phyloP scores from a whole-genome alignment of 495 filamentous ascomycete species.

The Penicillium nucicola region DNA sequence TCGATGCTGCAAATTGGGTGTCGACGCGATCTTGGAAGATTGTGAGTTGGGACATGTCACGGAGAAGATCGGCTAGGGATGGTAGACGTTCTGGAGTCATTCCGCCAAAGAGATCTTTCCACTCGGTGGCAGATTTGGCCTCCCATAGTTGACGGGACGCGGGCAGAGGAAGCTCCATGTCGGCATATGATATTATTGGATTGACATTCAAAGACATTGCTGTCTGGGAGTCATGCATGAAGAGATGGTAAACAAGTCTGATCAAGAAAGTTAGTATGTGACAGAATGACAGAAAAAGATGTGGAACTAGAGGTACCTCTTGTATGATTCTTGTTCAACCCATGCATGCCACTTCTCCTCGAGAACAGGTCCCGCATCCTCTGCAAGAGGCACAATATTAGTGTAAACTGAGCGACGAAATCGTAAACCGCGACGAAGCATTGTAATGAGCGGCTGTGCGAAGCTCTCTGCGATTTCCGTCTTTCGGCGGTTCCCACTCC shows the following conservation, averaged over 20 bases:
- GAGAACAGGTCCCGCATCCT: slow-evolving; percentile 45
- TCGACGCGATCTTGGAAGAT: slow-evolving; percentile 44
- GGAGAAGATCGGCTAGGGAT: slow-evolving; percentile 49
- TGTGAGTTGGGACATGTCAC: slow-evolving; percentile 46
- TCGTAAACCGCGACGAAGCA: slow-evolving; percentile 38
- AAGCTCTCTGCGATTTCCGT: slow-evolving; percentile 68
- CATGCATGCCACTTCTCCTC: slow-evolving; percentile 59
- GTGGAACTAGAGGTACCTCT: slow-evolving; percentile 29
- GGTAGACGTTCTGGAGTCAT: slow-evolving; percentile 35
- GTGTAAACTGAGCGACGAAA: slow-evolving; percentile 43
- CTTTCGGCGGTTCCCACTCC: slow-evolving; percentile 65
- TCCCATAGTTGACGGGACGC: slow-evolving; percentile 53
- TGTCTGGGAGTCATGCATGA: slow-evolving; percentile 55
- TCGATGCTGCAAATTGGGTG: slow-evolving; percentile 44
- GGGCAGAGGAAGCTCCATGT: slow-evolving; percentile 58
- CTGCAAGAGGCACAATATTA: slow-evolving; percentile 34
- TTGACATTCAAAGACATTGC: slow-evolving; percentile 55
- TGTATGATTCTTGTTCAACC: slow-evolving; percentile 54
- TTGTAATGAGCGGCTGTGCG: slow-evolving; percentile 47
- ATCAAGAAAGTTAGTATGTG: background rate
- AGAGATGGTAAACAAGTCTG: slow-evolving; percentile 55
- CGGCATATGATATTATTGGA: slow-evolving; percentile 60
- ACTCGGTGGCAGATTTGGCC: slow-evolving; percentile 51
- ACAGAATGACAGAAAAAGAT: no score
- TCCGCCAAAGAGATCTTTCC: slow-evolving; percentile 50